Evolutionary conservation across 768 basidiomycete species (phyloP).

Genomic region (Rhodotorula paludigena): DNA sequence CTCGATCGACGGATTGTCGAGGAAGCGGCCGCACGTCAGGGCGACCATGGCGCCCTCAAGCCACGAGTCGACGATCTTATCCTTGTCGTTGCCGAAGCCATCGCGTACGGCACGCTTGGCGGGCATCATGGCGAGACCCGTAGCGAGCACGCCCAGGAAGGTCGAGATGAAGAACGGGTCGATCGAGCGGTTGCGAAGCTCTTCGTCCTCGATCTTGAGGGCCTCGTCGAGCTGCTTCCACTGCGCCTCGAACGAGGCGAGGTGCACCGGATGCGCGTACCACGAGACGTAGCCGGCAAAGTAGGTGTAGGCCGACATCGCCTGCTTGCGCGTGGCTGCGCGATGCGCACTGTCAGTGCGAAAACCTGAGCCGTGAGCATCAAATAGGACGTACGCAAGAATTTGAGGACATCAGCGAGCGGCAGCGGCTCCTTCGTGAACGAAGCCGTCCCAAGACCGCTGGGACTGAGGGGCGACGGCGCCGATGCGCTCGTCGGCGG

Average conservation of each 20-base stretch:
- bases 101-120: constrained; percentile 17
- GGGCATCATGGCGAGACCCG: constrained; percentile 34
- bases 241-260: constrained; percentile 17
- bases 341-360: no score
- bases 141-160: constrained; percentile 29
- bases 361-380: no score
- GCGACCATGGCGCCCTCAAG: constrained; percentile 35
- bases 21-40: constrained; percentile 27
- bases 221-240: constrained; percentile 16
- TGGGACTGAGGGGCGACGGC: constrained; percentile 8
- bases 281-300: constrained; percentile 15
- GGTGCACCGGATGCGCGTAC: constrained; percentile 33
- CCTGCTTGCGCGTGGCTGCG: constrained; percentile 7
- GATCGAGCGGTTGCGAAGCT: constrained; percentile 13
- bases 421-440: constrained; percentile 18
- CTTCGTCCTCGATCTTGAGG: constrained; percentile 19
- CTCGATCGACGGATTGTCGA: constrained; percentile 33
- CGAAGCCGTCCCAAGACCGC: constrained; percentile 18
- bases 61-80: constrained; percentile 28
- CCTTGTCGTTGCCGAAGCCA: constrained; percentile 18
- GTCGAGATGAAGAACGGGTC: constrained; percentile 37
- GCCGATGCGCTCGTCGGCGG: background rate
- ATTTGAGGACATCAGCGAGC: constrained; percentile 26
- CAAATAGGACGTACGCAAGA: background rate
- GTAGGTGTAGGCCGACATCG: constrained; percentile 14